Evolutionary conservation across 2,329 filamentous ascomycete genomes (phyloP).

Genomic region (Nemania diffusa): DNA sequence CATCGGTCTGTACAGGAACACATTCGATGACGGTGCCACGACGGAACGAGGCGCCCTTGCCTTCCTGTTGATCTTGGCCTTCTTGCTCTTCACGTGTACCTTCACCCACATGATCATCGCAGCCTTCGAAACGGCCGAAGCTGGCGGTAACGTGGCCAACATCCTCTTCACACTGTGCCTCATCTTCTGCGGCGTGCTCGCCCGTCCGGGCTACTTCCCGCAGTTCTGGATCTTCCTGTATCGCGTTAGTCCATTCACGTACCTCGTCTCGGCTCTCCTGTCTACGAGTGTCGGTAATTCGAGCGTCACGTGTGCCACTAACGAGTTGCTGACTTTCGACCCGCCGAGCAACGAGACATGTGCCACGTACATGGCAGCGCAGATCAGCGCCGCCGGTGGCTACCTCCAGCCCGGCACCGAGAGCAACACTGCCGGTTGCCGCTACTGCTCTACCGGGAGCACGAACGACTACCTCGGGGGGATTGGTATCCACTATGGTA

Average conservation of each 20-base stretch:
- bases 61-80: slow-evolving; percentile 79
- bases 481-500: slow-evolving; percentile 57
- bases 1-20: slow-evolving; percentile 79
- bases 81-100: slow-evolving; percentile 83
- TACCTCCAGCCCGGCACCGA: slow-evolving; percentile 51
- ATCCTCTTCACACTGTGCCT: slow-evolving; percentile 77
- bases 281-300: slow-evolving; percentile 71
- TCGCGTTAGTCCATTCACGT: slow-evolving; percentile 77
- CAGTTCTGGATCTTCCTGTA: slow-evolving; percentile 84
- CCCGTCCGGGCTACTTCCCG: slow-evolving; percentile 68
- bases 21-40: slow-evolving; percentile 67
- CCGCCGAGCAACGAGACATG: slow-evolving; percentile 66
- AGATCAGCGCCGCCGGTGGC: slow-evolving; percentile 59
- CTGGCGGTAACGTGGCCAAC: slow-evolving; percentile 79
- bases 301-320: slow-evolving; percentile 67
- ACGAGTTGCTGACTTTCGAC: slow-evolving; percentile 72
- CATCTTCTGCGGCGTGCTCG: slow-evolving; percentile 81
- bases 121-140: slow-evolving; percentile 78
- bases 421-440: slow-evolving; percentile 56
- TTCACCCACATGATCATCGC: slow-evolving; percentile 84
- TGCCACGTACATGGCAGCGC: slow-evolving; percentile 62
- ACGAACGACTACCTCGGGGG: slow-evolving; percentile 53
- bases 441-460: slow-evolving; percentile 53
- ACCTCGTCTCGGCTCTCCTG: slow-evolving; percentile 74
- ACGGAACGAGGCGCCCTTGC: slow-evolving; percentile 78